Evolutionary conservation across 2,329 filamentous ascomycete genomes (phyloP).

Genomic region (Mycosphaerella arachidis): DNA sequence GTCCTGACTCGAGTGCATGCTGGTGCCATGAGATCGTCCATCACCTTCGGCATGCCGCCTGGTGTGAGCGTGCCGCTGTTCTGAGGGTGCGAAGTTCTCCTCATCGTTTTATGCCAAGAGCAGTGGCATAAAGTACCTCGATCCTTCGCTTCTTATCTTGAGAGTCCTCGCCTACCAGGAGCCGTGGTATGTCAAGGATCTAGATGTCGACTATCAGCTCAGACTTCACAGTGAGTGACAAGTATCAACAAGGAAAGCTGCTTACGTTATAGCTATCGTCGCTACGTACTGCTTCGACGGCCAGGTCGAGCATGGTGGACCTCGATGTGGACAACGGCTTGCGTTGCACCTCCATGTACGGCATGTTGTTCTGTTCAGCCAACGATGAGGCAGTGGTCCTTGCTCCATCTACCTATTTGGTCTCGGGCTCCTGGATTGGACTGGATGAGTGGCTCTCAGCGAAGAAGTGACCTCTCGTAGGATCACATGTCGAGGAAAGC

Average conservation of each 20-base stretch:
- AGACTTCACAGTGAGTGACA: too few relatives aligned
- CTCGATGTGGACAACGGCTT: neutral
- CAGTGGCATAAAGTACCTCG: neutral
- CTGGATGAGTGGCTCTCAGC: neutral
- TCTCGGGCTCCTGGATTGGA: neutral
- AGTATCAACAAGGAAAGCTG: too few relatives aligned
- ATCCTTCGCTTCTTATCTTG: neutral
- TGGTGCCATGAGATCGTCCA: too few relatives aligned
- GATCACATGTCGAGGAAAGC: neutral
- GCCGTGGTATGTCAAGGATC: neutral
- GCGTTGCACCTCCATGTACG: neutral
- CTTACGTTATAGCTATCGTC: neutral
- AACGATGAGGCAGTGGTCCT: too few relatives aligned
- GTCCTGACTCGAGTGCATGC: neutral
- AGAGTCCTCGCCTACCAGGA: neutral
- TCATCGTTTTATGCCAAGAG: neutral
- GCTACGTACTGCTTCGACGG: neutral
- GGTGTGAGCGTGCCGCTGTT: too few relatives aligned
- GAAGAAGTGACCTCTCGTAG: neutral
- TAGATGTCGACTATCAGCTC: too few relatives aligned
- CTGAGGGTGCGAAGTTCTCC: too few relatives aligned
- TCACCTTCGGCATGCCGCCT: too few relatives aligned
- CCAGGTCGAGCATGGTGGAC: neutral
- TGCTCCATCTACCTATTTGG: too few relatives aligned
- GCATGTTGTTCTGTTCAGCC: neutral